Evolutionary conservation across 148 eudicot genomes (phyloP), one percentile per base, ranked within the genome.

Genomic region (Persicaria maculosa): DNA sequence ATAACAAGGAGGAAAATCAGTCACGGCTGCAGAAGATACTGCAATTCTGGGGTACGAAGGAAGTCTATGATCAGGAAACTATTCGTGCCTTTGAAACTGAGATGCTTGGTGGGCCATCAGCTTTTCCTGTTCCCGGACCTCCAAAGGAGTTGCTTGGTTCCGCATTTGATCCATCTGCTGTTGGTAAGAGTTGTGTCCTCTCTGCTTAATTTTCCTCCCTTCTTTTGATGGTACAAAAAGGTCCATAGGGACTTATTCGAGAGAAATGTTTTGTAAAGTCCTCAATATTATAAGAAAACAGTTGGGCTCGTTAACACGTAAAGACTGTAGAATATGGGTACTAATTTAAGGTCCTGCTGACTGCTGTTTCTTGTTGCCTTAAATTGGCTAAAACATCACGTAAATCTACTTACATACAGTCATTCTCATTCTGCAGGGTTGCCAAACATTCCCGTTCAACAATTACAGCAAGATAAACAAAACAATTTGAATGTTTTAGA

Each of bases 41-140:
- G 79, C 97, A 95, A 73, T 95, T 95, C 77, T 95, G 99, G 99
- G 96, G 92, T 55, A 80, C 99, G 45, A 95, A 92, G 83, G 99
- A 95, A 85, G 99, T 95, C 44, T 95, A 86, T 85, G 99, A 92
- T 80, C 86, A 84, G 72, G 96, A 90, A 71, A 89, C 97, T 54
- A 89, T 95, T 73, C 84, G 75, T 75, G 81, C 75, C 12, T 88
- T 95, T 71, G 97, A 95, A 83, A 82, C 83, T 81, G 97, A 95
- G 84, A 95, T 95, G 99, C 68, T 90, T 74, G 89, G 86, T 58
- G 97, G 93, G 62, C 77, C 82, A 43, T 81, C 98, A 1, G 72
- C 85, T 67, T 76, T 19, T 80, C 61, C 91, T 58, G 81, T 82
- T 81, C 58, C 81, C 1, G 93, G 87, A 22, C 80, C 82, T 74